Conservation (phyloP, 2,329 filamentous ascomycete genomes). For the Achaetomium macrosporum region DNA sequence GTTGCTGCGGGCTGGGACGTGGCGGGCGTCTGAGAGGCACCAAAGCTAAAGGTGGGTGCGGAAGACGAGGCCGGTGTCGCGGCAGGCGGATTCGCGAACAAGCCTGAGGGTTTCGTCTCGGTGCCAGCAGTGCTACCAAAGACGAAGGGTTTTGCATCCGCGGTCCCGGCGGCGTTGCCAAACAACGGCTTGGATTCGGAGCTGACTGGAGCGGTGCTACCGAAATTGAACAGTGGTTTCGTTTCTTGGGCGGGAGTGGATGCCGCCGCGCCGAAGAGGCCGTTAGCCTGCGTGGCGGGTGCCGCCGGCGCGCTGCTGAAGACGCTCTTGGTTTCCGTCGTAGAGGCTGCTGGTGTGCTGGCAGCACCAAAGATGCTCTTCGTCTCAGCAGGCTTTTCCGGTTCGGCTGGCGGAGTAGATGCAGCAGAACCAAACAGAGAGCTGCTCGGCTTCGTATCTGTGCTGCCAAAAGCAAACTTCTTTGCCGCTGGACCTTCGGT, state of each 20-base stretch:
- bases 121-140: conserved; percentile 16
- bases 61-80: conserved; percentile 10
- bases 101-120: conserved; percentile 19
- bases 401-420: conserved; percentile 16
- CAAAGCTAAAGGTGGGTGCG: conserved; percentile 19
- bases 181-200: conserved; percentile 28
- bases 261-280: conserved; percentile 16
- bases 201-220: conserved; percentile 17
- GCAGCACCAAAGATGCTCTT: conserved; percentile 19
- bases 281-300: conserved; percentile 13
- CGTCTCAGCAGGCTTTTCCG: conserved; percentile 14
- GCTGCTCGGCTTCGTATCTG: conserved; percentile 9
- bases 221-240: conserved; percentile 35
- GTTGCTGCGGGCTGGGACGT: conserved; percentile 14
- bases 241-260: conserved; percentile 20
- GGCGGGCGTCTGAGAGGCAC: conserved; percentile 15
- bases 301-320: conserved; percentile 14
- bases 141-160: conserved; percentile 24
- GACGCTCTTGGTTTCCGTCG: conserved; percentile 18
- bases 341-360: conserved; percentile 13
- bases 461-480: conserved; percentile 25
- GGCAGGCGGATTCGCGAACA: conserved; percentile 15
- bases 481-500: conserved; percentile 22
- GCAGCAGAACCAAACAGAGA: conserved; percentile 20
- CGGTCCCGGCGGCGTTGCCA: conserved; percentile 23